These are phyloP conservation scores for Trichoderma sp. DNA, from an alignment of 2,329 filamentous ascomycete species.

Conservation along the genomic window DNA sequence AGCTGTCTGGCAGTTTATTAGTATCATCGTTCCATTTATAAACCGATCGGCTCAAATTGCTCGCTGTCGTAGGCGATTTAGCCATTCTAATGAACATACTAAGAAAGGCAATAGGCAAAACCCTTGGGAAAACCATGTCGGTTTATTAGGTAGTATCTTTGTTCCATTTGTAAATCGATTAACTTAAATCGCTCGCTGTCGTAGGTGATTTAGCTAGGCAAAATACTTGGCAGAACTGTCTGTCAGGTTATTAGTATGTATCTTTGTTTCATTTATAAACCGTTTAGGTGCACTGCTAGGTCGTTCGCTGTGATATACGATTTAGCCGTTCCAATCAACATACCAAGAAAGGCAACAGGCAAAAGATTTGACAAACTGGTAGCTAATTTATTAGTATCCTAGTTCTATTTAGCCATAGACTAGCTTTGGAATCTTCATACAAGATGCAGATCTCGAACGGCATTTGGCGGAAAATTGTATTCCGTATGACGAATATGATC, in stretches of 20 bases:
- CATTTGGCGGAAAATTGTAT: not conserved
- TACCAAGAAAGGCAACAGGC: not conserved
- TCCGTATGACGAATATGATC: not conserved
- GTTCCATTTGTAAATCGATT: no score
- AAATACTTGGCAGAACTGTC: not conserved
- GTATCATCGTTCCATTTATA: not conserved
- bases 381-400: not conserved
- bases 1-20: no score
- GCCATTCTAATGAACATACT: no score
- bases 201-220: not conserved
- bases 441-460: not conserved
- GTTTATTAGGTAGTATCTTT: no score
- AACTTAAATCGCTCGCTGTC: not conserved
- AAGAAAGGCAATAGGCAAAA: no score
- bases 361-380: not conserved
- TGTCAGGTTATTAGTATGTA: not conserved
- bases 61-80: no score
- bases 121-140: no score
- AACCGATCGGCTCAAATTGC: no score
- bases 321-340: not conserved
- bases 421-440: not conserved
- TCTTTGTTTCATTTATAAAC: not conserved
- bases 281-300: not conserved
- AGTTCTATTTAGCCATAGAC: not conserved
- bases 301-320: not conserved